Percentiles rank a stretch among this genome's conserved stretches.
Conservation (phyloP, 306 rosid species). For the Lagenaria siceraria region DNA sequence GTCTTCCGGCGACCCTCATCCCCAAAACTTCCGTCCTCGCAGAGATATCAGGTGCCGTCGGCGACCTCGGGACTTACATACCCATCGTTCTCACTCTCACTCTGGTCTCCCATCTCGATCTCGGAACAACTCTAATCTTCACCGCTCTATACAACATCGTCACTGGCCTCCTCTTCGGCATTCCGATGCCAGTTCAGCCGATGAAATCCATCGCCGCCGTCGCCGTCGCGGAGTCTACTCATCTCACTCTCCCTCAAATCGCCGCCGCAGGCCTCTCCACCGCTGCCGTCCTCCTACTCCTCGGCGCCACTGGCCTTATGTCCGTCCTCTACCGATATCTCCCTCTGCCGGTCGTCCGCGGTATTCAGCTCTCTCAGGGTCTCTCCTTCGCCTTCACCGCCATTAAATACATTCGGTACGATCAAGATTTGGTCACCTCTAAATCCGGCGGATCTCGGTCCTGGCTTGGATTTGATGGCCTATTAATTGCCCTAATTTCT, state of each 20-base stretch:
- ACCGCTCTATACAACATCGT: conserved; percentile 62
- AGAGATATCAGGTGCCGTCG: conserved; percentile 69
- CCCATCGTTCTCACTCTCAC: conserved; percentile 61
- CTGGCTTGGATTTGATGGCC: conserved; percentile 56
- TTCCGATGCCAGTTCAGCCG: conserved; percentile 91
- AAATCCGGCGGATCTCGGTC: conserved; percentile 39
- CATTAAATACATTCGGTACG: conserved; percentile 51
- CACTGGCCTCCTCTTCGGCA: conserved; percentile 68
- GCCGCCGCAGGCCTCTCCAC: conserved; percentile 73
- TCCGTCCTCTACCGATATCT: conserved; percentile 62
- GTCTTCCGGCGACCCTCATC: conserved; percentile 26
- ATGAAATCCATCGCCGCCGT: conserved; percentile 91
- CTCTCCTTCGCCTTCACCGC: conserved; percentile 68
- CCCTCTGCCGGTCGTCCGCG: conserved; percentile 80
- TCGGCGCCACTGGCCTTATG: conserved; percentile 66
- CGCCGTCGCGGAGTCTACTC: conserved; percentile 55
- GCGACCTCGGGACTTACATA: conserved; percentile 71
- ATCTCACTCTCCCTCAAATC: conserved; percentile 58
- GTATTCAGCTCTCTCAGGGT: conserved; percentile 81
- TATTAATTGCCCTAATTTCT: conserved; percentile 33
- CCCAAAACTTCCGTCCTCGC: conserved; percentile 40
- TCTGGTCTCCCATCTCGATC: conserved; percentile 45
- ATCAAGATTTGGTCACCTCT: conserved; percentile 37
- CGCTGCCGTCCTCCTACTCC: conserved; percentile 51
- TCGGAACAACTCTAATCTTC: conserved; percentile 58